Evolutionary conservation across 2,329 filamentous ascomycete species (phyloP).

Genomic region (Sphaerulina populicola): DNA sequence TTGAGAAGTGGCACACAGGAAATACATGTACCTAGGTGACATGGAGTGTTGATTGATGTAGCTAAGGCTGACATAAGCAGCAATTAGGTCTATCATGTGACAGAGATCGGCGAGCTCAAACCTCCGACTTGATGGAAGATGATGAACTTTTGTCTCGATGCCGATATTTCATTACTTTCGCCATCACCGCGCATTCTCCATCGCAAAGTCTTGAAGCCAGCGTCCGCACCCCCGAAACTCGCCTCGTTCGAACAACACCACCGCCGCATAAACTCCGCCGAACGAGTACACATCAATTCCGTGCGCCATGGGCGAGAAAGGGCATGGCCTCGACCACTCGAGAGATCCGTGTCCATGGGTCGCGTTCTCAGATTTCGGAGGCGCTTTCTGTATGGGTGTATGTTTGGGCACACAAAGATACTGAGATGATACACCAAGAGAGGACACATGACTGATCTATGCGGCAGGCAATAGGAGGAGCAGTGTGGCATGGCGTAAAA

Average conservation of each 20-base stretch:
- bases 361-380: constrained; percentile 92
- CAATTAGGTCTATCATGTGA: too few relatives aligned
- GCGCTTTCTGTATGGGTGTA: constrained; percentile 95
- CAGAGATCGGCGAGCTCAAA: not conserved
- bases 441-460: not conserved
- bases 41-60: not conserved
- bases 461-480: constrained; percentile 36
- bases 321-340: constrained; percentile 68
- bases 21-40: not conserved
- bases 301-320: constrained; percentile 23
- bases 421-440: not conserved
- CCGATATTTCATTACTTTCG: not conserved
- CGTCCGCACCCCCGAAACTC: not conserved
- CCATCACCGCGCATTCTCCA: not conserved
- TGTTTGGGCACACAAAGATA: constrained; percentile 29
- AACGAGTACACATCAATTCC: not conserved
- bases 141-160: not conserved
- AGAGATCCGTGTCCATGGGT: constrained; percentile 97
- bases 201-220: not conserved
- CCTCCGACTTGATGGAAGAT: not conserved
- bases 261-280: not conserved
- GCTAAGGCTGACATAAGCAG: not conserved
- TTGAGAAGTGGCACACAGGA: not conserved
- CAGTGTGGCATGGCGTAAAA: constrained; percentile 95
- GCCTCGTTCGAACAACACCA: not conserved